phyloP scores from a whole-genome alignment of 768 basidiomycete genomes.

The Trametes elegans region DNA sequence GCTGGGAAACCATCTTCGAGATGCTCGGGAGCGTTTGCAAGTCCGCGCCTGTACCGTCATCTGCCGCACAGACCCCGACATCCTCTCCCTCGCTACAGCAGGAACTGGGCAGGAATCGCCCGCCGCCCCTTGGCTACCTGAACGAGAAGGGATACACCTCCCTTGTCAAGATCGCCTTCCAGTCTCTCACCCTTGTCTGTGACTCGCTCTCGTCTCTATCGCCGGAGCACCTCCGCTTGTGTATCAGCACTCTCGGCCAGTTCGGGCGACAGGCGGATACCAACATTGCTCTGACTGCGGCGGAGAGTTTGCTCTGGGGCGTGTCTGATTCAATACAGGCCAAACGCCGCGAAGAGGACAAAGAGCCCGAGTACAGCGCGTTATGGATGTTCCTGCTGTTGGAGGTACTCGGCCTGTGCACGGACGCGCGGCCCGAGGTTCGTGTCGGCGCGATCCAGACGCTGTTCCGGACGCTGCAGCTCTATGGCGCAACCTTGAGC shows the following conservation, averaged over 20 bases:
- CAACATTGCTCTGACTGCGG: conserved; percentile 93
- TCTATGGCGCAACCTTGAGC: conserved; percentile 87
- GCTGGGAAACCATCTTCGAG: conserved; percentile 92
- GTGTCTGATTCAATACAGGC: conserved; percentile 94
- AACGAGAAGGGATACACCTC: conserved; percentile 69
- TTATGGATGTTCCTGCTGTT: conserved; percentile 93
- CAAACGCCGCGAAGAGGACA: conserved; percentile 63
- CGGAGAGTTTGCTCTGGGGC: conserved; percentile 91
- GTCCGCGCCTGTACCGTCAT: conserved; percentile 42
- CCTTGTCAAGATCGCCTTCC: conserved; percentile 90
- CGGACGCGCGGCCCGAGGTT: conserved; percentile 82
- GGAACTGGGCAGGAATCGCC: conserved; percentile 29
- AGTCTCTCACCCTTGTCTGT: conserved; percentile 90
- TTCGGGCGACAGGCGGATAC: conserved; percentile 94
- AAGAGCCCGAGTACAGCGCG: conserved; percentile 70
- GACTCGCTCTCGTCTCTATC: conserved; percentile 86
- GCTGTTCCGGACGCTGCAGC: conserved; percentile 87
- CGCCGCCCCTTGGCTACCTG: conserved; percentile 53
- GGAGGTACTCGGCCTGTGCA: conserved; percentile 80
- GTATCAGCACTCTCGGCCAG: conserved; percentile 86
- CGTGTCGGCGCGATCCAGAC: conserved; percentile 95
- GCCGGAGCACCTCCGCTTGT: conserved; percentile 77
- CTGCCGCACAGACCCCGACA: background rate
- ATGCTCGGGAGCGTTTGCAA: conserved; percentile 90
- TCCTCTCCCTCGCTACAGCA: background rate